Evolutionary conservation across 345 rosid genomes (phyloP).

Genomic region (Salix brachista): DNA sequence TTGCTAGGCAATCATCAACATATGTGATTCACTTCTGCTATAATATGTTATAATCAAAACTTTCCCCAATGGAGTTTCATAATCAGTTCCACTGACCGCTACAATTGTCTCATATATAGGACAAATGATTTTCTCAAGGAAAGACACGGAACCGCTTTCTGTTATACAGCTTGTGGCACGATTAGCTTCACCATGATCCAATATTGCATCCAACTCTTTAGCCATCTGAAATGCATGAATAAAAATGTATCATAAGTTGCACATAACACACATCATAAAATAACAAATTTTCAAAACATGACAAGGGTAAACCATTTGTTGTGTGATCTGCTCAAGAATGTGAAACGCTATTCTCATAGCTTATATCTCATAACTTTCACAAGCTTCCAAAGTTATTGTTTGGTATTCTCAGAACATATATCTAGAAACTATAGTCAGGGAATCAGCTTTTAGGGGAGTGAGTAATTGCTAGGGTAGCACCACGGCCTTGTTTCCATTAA

Average conservation of each 20-base stretch:
- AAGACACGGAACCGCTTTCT: conserved; percentile 66
- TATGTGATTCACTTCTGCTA: neutral
- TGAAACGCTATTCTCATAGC: too few relatives aligned
- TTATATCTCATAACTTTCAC: too few relatives aligned
- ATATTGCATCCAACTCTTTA: conserved; percentile 78
- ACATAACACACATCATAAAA: neutral
- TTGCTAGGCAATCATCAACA: neutral
- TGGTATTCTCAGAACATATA: too few relatives aligned
- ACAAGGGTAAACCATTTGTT: too few relatives aligned
- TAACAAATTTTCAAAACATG: neutral
- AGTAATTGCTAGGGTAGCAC: too few relatives aligned
- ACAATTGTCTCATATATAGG: conserved; percentile 68
- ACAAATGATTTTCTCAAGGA: conserved; percentile 65
- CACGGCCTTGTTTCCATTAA: too few relatives aligned
- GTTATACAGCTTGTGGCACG: conserved; percentile 57
- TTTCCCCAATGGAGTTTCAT: neutral
- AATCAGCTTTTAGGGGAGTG: too few relatives aligned
- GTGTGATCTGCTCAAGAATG: too few relatives aligned
- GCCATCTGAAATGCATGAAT: conserved; percentile 66
- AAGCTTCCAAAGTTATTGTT: too few relatives aligned
- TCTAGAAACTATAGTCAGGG: too few relatives aligned
- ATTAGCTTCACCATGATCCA: conserved; percentile 86
- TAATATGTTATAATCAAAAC: neutral
- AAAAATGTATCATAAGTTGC: conserved; percentile 1
- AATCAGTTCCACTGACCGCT: conserved; percentile 42